These are phyloP conservation scores for Spinacia oleracea DNA, from an alignment of 179 eudicot genomes.

Conservation along the genomic window DNA sequence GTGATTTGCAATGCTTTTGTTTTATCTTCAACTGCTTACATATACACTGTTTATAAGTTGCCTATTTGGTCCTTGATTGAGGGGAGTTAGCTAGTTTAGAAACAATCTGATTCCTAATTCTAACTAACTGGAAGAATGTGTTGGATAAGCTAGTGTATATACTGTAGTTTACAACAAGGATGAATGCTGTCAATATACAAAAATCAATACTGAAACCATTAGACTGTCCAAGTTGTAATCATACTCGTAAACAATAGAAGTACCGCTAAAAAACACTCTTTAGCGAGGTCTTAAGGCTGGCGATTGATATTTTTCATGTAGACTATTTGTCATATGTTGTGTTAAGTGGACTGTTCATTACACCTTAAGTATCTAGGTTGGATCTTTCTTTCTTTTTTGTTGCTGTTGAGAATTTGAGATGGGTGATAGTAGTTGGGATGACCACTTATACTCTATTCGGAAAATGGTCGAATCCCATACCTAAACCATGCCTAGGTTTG, in stretches of 20 bases:
- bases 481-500: not conserved
- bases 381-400: not conserved
- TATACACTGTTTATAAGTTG: not conserved
- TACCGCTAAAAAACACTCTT: too few species aligned
- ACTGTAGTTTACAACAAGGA: not conserved
- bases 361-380: not conserved
- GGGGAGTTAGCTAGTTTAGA: not conserved
- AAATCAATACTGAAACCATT: not conserved
- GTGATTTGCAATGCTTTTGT: conserved; percentile 32
- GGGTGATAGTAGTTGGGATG: not conserved
- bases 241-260: not conserved
- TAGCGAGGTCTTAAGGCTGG: too few species aligned
- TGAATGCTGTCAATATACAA: not conserved
- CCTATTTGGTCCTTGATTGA: not conserved
- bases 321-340: not conserved
- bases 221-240: not conserved
- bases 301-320: too few species aligned
- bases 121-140: not conserved
- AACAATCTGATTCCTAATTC: not conserved
- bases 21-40: not conserved
- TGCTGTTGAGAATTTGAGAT: too few species aligned
- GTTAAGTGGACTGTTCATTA: not conserved
- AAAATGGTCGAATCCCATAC: too few species aligned
- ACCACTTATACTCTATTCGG: not conserved
- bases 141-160: not conserved